Percentiles rank a stretch among this genome's conserved stretches.
Conservation (phyloP, 2,329 filamentous ascomycete genomes). For the Colletotrichum ledebouriae region DNA sequence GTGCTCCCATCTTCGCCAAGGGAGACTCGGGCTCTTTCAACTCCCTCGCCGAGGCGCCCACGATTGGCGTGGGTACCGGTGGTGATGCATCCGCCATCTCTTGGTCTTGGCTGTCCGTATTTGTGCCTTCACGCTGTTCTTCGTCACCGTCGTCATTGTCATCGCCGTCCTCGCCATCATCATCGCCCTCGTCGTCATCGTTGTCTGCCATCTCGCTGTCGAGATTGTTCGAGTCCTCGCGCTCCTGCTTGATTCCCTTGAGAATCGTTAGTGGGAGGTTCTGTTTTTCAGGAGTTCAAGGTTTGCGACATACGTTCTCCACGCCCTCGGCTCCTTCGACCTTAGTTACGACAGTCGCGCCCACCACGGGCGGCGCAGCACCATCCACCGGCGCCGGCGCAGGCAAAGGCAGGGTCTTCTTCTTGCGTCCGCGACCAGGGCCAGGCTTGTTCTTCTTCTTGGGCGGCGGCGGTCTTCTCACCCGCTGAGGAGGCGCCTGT, state of each 20-base stretch:
- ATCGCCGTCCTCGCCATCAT: conserved; percentile 63
- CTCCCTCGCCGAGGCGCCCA: conserved; percentile 45
- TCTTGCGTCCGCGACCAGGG: conserved; percentile 83
- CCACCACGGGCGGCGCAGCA: conserved; percentile 50
- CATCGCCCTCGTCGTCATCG: conserved; percentile 62
- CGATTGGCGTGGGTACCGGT: conserved; percentile 46
- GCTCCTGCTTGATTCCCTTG: conserved; percentile 59
- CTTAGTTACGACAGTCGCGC: conserved; percentile 43
- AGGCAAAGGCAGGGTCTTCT: conserved; percentile 71
- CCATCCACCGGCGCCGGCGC: conserved; percentile 49
- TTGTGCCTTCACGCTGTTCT: conserved; percentile 57
- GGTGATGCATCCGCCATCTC: conserved; percentile 54
- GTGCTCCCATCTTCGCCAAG: conserved; percentile 12
- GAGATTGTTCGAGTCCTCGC: conserved; percentile 58
- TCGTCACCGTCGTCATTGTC: conserved; percentile 62
- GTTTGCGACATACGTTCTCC: conserved; percentile 38
- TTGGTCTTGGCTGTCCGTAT: conserved; percentile 44
- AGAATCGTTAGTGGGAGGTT: conserved; percentile 43
- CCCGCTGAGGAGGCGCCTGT: conserved; percentile 55
- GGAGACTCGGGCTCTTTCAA: conserved; percentile 41
- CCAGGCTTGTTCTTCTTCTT: conserved; percentile 84
- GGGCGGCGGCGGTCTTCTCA: conserved; percentile 78
- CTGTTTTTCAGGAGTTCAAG: background rate
- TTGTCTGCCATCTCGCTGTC: conserved; percentile 69
- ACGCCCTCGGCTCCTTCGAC: conserved; percentile 33